Evolutionary conservation across 768 basidiomycete species (phyloP), one percentile per base, ranked within the genome.

Genomic region (Rubroboletus pulcherrimus): DNA sequence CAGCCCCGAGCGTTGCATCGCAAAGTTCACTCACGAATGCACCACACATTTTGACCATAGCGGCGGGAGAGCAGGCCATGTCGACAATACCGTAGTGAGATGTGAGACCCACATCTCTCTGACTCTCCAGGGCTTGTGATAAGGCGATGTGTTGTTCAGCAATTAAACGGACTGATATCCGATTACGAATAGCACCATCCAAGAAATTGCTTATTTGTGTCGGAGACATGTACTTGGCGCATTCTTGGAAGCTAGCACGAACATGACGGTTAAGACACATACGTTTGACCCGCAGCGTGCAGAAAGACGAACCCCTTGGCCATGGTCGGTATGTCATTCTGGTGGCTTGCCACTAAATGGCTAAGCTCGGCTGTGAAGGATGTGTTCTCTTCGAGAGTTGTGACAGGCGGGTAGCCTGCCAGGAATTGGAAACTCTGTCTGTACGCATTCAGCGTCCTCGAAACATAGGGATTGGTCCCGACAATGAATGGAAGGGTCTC

Each of bases 111-210:
- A 58, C 21, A 15, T 64, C 58, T 26, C 66, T 61, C 29, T 77
- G 74, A 35, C 75, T 71, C 44, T 78, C 73, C 55, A 92, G 67
- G 2, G 85, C 85, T 53, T 82, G 83, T 2, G 92, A 89, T 41
- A 95, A 77, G 9, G 90, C 84, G 37, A 95, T 89, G 68, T 95
- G 93, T 64, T 95, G 93, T 69, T 95, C 93, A 38, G 91, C 93
- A 56, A 94, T 89, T 53, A 95, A 75, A 34, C 93, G 85, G 30
- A 94, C 84, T 38, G 90, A 91, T 53, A 94, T 92, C 53, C 93
- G 87, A 64, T 85, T 93, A 29, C 86, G 85, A 62, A 95, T 93
- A 39, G 90, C 85, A 41, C 84, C 83, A 67, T 95, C 89, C 26
- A 95, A 75, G 66, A 95, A 95, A 53, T 77, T 77, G 72, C 81